These are phyloP conservation scores for Nannochloropsis limnetica DNA, from an alignment of 352 stramenopile genomes.

Conservation along the genomic window DNA sequence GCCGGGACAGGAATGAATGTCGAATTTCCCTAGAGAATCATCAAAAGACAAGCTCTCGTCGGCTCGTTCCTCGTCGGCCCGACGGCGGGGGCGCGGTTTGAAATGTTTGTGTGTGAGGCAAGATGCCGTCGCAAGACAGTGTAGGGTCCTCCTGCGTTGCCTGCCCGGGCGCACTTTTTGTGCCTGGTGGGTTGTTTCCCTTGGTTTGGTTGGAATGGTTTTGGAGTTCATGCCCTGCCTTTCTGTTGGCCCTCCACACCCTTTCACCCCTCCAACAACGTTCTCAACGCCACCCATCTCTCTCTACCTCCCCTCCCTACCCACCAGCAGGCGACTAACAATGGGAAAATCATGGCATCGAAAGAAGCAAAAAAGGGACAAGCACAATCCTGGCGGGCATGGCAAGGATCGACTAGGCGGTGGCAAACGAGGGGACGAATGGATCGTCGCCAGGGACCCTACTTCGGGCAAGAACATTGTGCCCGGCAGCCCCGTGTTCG, in stretches of 20 bases:
- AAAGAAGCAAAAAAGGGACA: slow-evolving; percentile 21
- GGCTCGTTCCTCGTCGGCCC: too few relatives aligned
- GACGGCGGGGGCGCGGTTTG: too few relatives aligned
- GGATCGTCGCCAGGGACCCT: neutral
- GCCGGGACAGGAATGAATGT: neutral
- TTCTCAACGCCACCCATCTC: neutral
- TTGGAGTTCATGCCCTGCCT: neutral
- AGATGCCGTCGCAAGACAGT: neutral
- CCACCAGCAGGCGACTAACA: neutral
- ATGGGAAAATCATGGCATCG: slow-evolving; percentile 19
- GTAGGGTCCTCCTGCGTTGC: neutral
- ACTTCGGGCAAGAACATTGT: slow-evolving; percentile 27
- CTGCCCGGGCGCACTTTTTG: neutral
- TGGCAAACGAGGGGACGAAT: neutral
- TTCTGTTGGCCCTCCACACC: too few relatives aligned
- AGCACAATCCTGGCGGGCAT: slow-evolving; percentile 2
- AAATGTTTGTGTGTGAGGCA: neutral
- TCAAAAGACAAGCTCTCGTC: too few relatives aligned
- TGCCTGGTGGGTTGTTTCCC: neutral
- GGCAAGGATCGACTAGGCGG: neutral
- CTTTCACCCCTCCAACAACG: neutral
- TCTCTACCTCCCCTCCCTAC: neutral
- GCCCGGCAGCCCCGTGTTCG: slow-evolving; percentile 36
- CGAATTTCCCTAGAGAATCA: neutral
- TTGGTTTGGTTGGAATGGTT: too few relatives aligned